Evolutionary conservation across 495 filamentous ascomycete species (phyloP), one percentile per base, ranked within the genome.

Genomic region (Penicillium coprophilum): DNA sequence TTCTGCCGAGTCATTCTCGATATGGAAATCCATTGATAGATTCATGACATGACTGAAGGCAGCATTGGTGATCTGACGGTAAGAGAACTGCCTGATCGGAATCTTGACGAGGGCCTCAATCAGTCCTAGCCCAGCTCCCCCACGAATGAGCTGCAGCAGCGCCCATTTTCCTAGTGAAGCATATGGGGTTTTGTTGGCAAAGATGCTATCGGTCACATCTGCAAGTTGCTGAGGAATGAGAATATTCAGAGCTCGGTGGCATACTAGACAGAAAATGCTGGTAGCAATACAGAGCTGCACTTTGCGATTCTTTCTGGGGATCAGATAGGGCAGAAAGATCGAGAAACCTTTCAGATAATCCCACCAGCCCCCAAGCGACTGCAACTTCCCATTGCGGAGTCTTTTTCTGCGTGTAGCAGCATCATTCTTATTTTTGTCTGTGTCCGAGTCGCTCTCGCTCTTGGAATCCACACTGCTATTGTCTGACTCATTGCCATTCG

Each of bases 201-300:
- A 53, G 75, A 89, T 69, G 31, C 72, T 76, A 60, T 89, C 80
- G 53, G 83, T 76, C 30, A 88, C 77, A 54, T 85, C 78, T 40
- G 86, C 87, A 21, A 88, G 74, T 59, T 89, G 87, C 28, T 82
- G 80, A 19, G 87, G 87, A 39, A 88, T 80, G 17, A 89, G 66
- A 23, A 89, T 73, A 55, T 87, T 86, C 19, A 54, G 30, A 11
- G 38, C 52, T 20, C 52, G 41, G 15, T 54, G 41, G 8, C 30
- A 46, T 9, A 7, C 30, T 38, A 54, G 6, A 44, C 52, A 54
- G 30, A 38, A 32, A 11, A 46, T 15, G n/a, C 41, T 54, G 5
- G n/a, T 20, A 7, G 78, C 61, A 46, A 85, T 74, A 20, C 80
- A 78, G 15, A 84, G 49, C 58, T 88, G 85, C 19, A 89, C 74